Percentiles rank a stretch among this genome's conserved stretches.
These are phyloP conservation scores for Diaporthe eres DNA, from an alignment of 2,329 filamentous ascomycete species.

Conservation along the genomic window DNA sequence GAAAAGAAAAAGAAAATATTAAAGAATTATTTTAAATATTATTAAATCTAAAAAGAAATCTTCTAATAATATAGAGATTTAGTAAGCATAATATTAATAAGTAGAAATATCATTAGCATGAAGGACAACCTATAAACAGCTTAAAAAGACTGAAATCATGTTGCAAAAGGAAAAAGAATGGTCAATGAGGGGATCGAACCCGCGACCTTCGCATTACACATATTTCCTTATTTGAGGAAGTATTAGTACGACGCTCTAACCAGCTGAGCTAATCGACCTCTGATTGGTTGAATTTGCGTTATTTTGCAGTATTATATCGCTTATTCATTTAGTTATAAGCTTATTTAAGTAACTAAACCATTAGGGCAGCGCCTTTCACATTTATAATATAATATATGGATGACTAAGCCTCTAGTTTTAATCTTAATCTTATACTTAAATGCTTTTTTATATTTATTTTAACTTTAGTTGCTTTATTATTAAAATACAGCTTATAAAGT, in stretches of 20 bases:
- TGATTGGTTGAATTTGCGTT: background rate
- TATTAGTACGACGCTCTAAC: constrained; percentile 36
- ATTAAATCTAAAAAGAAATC: no score
- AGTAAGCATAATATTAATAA: background rate
- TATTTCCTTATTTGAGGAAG: constrained; percentile 25
- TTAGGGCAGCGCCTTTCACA: background rate
- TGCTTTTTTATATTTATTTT: background rate
- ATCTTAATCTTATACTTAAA: accelerated
- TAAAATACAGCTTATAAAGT: background rate
- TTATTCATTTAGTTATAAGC: accelerated
- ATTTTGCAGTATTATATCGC: no score
- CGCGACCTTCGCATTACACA: constrained; percentile 35
- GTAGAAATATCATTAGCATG: background rate
- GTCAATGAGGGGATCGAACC: constrained; percentile 35
- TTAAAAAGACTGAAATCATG: background rate
- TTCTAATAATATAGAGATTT: no score
- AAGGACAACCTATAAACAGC: background rate
- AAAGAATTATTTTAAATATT: no score
- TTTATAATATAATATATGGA: accelerated
- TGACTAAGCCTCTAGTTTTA: background rate
- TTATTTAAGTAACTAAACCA: background rate
- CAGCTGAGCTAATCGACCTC: constrained; percentile 32
- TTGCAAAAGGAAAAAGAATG: background rate
- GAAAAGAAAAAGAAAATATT: no score
- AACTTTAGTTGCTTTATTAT: background rate